Percentiles rank a stretch among this genome's conserved stretches.
phyloP scores from a whole-genome alignment of 257 asterid species.

The Scutellaria baicalensis region DNA sequence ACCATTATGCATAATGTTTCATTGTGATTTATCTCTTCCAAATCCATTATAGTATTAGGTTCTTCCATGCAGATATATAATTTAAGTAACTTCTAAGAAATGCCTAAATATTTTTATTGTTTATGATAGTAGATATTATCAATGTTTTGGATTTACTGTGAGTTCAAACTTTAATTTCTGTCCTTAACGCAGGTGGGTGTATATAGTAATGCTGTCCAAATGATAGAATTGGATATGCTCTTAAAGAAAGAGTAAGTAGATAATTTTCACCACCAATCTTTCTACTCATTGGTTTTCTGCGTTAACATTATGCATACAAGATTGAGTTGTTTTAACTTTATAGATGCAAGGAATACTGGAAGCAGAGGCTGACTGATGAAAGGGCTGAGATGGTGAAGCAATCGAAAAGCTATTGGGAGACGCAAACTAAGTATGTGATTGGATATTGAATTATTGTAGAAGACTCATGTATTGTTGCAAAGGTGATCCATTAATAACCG shows the following conservation, averaged over 20 bases:
- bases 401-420: constrained; percentile 60
- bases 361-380: constrained; percentile 47
- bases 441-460: constrained; percentile 35
- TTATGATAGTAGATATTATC: background rate
- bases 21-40: background rate
- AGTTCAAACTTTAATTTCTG: background rate
- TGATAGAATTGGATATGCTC: constrained; percentile 68
- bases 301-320: background rate
- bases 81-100: background rate
- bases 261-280: background rate
- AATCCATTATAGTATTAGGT: background rate
- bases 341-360: constrained; percentile 74
- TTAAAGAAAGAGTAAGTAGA: constrained; percentile 56
- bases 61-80: background rate
- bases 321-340: background rate
- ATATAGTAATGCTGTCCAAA: constrained; percentile 48
- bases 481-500: background rate
- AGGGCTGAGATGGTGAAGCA: constrained; percentile 71
- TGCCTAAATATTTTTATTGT: background rate
- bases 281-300: background rate
- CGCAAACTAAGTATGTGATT: constrained; percentile 54
- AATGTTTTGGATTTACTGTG: background rate
- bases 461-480: background rate
- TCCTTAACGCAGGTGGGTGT: constrained; percentile 48
- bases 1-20: background rate